Evolutionary conservation across 306 rosid genomes (phyloP), one percentile per base, ranked within the genome.

Genomic region (Quercus robur): DNA sequence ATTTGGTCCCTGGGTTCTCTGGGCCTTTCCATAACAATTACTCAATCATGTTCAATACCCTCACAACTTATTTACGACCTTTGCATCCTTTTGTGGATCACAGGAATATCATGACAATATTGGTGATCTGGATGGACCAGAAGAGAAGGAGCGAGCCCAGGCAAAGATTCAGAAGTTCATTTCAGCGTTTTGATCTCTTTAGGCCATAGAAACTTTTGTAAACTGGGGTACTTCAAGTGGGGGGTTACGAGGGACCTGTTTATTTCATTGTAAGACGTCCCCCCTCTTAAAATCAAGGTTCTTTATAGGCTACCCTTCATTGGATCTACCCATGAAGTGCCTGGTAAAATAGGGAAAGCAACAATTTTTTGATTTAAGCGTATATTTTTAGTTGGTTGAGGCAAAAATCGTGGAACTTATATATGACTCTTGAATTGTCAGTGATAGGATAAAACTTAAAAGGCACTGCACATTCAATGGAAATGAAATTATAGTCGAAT

Each of bases 71-170:
- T 54, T 51, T 54, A 58, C 6, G 35, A 75, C n/a, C 58, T 21
- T 63, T 72, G 19, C 26, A 25, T 63, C 9, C 44, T 58, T 49
- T 14, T 23, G 11, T 74, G 84, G 51, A 84, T 82, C 55, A 56
- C 83, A 94, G 95, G 98, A 94, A 74, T 93, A 91, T 84, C 97
- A 93, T 35, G 97, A 94, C 77, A 93, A 94, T 78, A 93, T 94
- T 57, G 94, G 99, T 57, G 98, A 94, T 83, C 80, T 90, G 59
- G 99, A 94, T 80, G 99, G 99, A 81, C 94, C 89, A 17, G 96
- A 94, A 77, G 99, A 91, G 84, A 93, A 91, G 83, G 99, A 94
- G 84, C 87, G 95, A 49, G 90, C 94, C 6, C 97, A 92, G 84
- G 67, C 93, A 19, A 95, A 88, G 89, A 89, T 93, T 83, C 96